Percentiles rank a stretch among this genome's conserved stretches.
phyloP scores from a whole-genome alignment of 1,284 basidiomycete genomes.

The Puccinia triticina region DNA sequence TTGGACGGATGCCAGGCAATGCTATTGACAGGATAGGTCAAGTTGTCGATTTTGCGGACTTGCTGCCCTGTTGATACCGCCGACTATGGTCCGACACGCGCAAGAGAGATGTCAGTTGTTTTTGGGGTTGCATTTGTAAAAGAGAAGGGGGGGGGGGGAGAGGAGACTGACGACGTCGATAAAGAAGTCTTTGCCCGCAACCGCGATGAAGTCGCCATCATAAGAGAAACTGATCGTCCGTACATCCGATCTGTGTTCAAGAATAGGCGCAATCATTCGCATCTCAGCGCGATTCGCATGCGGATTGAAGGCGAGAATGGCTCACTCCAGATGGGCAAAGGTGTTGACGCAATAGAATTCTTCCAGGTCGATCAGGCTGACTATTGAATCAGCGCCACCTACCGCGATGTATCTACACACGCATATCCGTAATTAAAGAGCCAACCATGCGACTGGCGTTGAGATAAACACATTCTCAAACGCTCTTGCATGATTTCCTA shows the following conservation, averaged over 20 bases:
- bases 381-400: conserved; percentile 35
- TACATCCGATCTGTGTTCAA: conserved; percentile 14
- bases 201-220: conserved; percentile 58
- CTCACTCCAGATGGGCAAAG: conserved; percentile 37
- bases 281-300: neutral
- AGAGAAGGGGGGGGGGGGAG: conserved; percentile 41
- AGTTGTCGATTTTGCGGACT: conserved; percentile 53
- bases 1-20: conserved; percentile 56
- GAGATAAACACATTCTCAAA: neutral
- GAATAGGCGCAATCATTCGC: neutral
- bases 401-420: conserved; percentile 31
- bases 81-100: neutral
- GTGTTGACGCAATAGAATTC: conserved; percentile 46
- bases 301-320: neutral
- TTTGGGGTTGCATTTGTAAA: neutral
- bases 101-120: neutral
- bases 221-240: conserved; percentile 57
- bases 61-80: conserved; percentile 25
- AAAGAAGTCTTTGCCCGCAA: conserved; percentile 57
- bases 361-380: conserved; percentile 33
- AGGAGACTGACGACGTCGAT: conserved; percentile 53
- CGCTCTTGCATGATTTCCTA: neutral
- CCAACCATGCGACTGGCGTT: neutral
- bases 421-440: no score
- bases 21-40: conserved; percentile 54